Conservation (phyloP, 2,329 filamentous ascomycete species). For the Cryphonectria japonica region DNA sequence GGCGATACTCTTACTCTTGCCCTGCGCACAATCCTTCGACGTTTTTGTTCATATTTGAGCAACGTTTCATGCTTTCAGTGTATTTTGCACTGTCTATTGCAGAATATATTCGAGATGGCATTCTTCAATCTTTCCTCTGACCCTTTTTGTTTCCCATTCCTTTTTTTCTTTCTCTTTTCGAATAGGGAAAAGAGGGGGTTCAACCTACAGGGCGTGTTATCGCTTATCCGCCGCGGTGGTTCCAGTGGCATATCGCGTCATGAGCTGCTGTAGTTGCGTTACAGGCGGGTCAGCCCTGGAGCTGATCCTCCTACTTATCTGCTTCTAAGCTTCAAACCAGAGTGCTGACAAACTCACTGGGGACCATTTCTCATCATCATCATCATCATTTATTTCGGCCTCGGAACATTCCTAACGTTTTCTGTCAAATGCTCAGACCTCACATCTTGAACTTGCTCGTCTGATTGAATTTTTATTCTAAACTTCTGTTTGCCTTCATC, state of each 20-base stretch:
- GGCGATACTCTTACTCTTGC: not conserved
- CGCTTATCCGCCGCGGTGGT: conserved; percentile 1
- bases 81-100: not conserved
- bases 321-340: not conserved
- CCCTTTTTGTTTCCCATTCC: not conserved
- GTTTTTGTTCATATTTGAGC: not conserved
- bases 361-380: not conserved
- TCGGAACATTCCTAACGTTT: not conserved
- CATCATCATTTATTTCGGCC: no score
- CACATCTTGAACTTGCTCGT: not conserved
- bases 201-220: not conserved
- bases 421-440: not conserved
- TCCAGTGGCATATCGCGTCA: conserved; percentile 14
- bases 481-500: not conserved
- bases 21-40: not conserved
- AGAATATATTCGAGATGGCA: not conserved
- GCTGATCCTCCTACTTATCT: not conserved
- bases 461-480: not conserved
- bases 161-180: not conserved
- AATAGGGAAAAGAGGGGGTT: not conserved
- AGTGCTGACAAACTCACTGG: conserved; percentile 14
- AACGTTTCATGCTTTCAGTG: not conserved
- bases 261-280: conserved; percentile 15
- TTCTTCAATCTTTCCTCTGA: not conserved
- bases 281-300: not conserved